Percentiles rank a stretch among this genome's conserved stretches.
These are phyloP conservation scores for Suillus bovinus DNA, from an alignment of 768 basidiomycete genomes.

Conservation along the genomic window DNA sequence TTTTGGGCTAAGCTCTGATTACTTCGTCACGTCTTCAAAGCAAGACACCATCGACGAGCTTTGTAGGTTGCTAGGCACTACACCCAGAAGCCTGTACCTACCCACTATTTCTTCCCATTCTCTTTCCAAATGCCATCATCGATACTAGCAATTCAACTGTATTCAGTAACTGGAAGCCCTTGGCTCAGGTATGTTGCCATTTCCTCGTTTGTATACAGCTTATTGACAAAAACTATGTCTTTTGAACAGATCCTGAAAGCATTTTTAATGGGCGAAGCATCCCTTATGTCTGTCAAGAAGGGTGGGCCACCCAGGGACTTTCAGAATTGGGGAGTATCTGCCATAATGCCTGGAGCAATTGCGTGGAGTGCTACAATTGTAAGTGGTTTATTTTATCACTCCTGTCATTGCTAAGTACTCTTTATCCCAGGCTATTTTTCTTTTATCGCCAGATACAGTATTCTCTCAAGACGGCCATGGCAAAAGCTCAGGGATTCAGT, in stretches of 20 bases:
- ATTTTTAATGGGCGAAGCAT: slow-evolving; percentile 1
- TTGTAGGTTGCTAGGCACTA: slow-evolving; percentile 3
- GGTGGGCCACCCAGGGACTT: background rate
- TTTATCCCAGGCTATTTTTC: slow-evolving; percentile 1
- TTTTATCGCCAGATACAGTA: background rate
- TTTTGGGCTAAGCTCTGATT: background rate
- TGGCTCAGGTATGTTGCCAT: slow-evolving; percentile 4
- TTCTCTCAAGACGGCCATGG: slow-evolving; percentile 2
- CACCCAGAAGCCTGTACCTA: background rate
- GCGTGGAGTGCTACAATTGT: slow-evolving; percentile 2
- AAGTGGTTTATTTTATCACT: background rate
- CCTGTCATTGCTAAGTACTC: no score
- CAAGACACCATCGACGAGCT: background rate
- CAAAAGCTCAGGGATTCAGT: background rate
- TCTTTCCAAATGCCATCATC: background rate
- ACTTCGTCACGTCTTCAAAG: slow-evolving; percentile 5
- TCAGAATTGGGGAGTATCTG: background rate
- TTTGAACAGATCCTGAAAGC: slow-evolving; percentile 10
- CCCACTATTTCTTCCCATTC: slow-evolving; percentile 5
- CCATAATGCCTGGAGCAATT: slow-evolving; percentile 1
- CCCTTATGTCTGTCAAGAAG: background rate
- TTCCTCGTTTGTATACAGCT: background rate
- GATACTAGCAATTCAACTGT: background rate
- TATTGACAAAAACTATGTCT: background rate
- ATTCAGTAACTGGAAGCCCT: slow-evolving; percentile 1